Percentiles rank a stretch among this genome's conserved stretches.
Evolutionary conservation across 1,284 basidiomycete genomes (phyloP).

Genomic region (Ganoderma lingzhi): DNA sequence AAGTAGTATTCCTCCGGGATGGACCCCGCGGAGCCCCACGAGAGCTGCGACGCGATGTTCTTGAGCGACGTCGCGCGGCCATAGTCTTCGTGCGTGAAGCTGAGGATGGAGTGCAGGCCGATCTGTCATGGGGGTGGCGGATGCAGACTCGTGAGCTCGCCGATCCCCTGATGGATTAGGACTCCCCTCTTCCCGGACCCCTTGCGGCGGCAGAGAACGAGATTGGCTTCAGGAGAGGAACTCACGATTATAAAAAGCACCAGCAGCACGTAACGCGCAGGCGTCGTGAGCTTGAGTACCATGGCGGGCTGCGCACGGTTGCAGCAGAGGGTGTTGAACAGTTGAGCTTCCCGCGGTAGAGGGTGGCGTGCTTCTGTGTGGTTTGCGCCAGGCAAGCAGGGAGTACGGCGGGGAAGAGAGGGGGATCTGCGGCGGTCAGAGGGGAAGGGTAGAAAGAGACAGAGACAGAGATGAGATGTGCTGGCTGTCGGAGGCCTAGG

Average conservation of each 20-base stretch:
- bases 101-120: conserved; percentile 46
- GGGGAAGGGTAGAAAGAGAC: not conserved
- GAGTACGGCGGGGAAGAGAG: not conserved
- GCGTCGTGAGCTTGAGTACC: conserved; percentile 36
- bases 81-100: conserved; percentile 47
- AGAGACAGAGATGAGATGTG: not conserved
- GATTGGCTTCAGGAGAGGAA: not conserved
- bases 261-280: conserved; percentile 39
- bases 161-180: too few species aligned
- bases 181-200: not conserved
- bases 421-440: not conserved
- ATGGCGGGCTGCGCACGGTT: conserved; percentile 7
- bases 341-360: not conserved
- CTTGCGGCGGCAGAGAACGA: not conserved
- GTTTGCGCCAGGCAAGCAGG: not conserved
- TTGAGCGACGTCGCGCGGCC: conserved; percentile 45
- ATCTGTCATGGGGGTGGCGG: conserved; percentile 32
- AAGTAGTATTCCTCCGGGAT: conserved; percentile 3
- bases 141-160: conserved; percentile 12
- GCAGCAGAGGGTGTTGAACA: not conserved
- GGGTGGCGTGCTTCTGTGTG: not conserved
- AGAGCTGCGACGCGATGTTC: conserved; percentile 33
- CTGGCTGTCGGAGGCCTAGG: not conserved
- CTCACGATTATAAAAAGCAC: conserved; percentile 39
- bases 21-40: conserved; percentile 26